These are phyloP conservation scores for Bretschneidera sinensis DNA, from an alignment of 345 rosid species.

Conservation along the genomic window DNA sequence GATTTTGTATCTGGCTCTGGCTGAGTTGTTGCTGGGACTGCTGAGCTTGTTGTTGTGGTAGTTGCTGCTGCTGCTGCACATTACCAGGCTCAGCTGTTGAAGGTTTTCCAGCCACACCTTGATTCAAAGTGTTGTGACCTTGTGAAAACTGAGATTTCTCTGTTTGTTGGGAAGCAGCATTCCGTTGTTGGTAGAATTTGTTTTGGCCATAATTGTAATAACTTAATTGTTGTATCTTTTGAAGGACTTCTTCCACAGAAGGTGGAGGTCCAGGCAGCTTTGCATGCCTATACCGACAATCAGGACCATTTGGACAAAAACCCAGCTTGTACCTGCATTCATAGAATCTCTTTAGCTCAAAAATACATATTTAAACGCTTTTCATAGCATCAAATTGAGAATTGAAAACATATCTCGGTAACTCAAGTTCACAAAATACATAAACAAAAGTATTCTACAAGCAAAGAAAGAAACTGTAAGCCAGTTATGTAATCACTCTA, in stretches of 20 bases:
- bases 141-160: constrained; percentile 63
- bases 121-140: constrained; percentile 38
- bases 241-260: constrained; percentile 90
- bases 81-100: constrained; percentile 40
- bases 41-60: constrained; percentile 57
- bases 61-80: constrained; percentile 41
- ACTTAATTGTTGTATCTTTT: constrained; percentile 82
- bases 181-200: constrained; percentile 68
- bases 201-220: constrained; percentile 64
- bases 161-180: constrained; percentile 47
- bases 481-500: not conserved
- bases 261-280: constrained; percentile 97
- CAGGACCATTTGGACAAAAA: constrained; percentile 98
- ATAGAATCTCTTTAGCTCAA: not conserved
- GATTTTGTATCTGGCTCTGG: constrained; percentile 63
- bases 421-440: not conserved
- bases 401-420: not conserved
- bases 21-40: constrained; percentile 59
- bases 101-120: constrained; percentile 40
- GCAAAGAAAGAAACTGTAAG: not conserved
- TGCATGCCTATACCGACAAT: constrained; percentile 92
- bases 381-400: not conserved
- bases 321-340: constrained; percentile 89
- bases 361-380: too few relatives aligned
- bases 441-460: not conserved